Percentiles rank a stretch among this genome's conserved stretches.
phyloP scores from a whole-genome alignment of 352 stramenopile species.

The Achlya hypogyna region DNA sequence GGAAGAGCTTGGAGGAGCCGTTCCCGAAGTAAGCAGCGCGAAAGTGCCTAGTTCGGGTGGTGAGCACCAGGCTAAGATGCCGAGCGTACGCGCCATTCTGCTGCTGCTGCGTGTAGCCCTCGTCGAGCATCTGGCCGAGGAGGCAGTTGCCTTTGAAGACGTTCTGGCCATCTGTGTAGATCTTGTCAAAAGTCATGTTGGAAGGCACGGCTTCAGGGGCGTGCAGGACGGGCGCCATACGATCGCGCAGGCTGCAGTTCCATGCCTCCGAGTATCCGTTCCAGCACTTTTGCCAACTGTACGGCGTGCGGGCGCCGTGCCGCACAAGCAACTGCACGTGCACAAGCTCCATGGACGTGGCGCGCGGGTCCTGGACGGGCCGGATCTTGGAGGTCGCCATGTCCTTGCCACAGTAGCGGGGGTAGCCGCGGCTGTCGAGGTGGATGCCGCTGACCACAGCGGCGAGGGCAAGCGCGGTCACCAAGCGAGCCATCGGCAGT shows the following conservation, averaged over 20 bases:
- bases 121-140: constrained; percentile 16
- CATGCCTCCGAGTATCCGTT: constrained; percentile 17
- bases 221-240: constrained; percentile 4
- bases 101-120: constrained; percentile 13
- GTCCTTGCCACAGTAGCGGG: constrained; percentile 18
- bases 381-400: neutral
- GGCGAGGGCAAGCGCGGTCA: neutral
- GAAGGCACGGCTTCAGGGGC: neutral
- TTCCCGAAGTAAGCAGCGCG: constrained; percentile 5
- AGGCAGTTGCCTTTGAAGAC: constrained; percentile 13
- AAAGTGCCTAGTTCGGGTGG: neutral
- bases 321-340: constrained; percentile 19
- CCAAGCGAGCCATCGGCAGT: neutral
- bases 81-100: constrained; percentile 8
- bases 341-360: neutral
- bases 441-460: neutral
- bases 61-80: neutral
- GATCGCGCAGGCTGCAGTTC: constrained; percentile 15
- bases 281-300: constrained; percentile 2
- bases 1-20: neutral
- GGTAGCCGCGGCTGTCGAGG: neutral
- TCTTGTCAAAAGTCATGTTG: constrained; percentile 11
- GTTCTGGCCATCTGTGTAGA: constrained; percentile 12
- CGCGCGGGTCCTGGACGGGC: neutral
- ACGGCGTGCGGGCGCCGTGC: constrained; percentile 16